Evolutionary conservation across 169 alveolate genomes (phyloP), one percentile per base, ranked within the genome.

Genomic region (Amoebophrya sp.): DNA sequence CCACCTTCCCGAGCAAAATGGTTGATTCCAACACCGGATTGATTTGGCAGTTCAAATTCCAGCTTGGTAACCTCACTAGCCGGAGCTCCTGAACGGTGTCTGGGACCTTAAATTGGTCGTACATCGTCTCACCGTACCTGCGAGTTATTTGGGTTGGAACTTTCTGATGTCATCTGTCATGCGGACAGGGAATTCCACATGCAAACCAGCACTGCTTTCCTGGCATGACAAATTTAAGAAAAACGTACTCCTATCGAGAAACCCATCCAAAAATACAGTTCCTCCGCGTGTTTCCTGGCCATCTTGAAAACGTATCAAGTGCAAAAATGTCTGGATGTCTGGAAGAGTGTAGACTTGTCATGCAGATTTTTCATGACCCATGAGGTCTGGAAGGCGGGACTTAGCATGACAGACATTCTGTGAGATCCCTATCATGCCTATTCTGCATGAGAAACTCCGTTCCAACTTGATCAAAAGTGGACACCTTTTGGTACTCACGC

Each of bases 91-190:
- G 92, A 47, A 91, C 95, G 89, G 90, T 92, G 94, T 77, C 94
- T 18, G 91, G 95, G 53, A 93, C 96, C 92, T 89, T 55, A 92
- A 93, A 92, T 91, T 91, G 93, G 66, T 95, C 97, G 90, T 95
- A 95, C 18, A 95, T 95, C 40, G 95, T 89, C 53, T 95, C 96
- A 23, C 96, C 96, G 92, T 95, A 95, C 55, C 94, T 90, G 40
- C 96, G 94, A 41, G 94, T 93, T 33, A 95, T 93, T 40, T 90
- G 33, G 92, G 90, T 77, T 94, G 40, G 90, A 92, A 94, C 89
- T 94, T 94, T 93, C 94, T 94, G 41, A 92, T 94, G 40, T 93
- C 93, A 77, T 95, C 92, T 90, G 94, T 96, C 83, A 89, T 92
- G 39, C 93, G 40, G 54, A 32, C 18, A 35, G 41, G 0, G 41